Percentiles rank a stretch among this genome's conserved stretches.
Conservation (phyloP, 352 stramenopile genomes). For the Phytophthora brassicae region DNA sequence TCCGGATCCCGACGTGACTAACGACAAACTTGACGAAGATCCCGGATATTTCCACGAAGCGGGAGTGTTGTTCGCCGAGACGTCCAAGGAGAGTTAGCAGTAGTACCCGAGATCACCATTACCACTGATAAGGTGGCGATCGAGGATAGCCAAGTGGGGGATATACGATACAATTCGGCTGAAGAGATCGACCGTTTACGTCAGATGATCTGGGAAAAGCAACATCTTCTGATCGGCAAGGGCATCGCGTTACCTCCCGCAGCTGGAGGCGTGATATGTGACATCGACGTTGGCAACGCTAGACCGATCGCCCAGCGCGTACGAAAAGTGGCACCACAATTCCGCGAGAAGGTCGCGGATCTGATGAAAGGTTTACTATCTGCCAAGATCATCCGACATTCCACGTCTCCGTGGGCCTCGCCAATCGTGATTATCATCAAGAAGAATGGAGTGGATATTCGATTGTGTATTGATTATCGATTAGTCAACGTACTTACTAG, state of each 20-base stretch:
- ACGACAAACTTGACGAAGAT: too few relatives aligned
- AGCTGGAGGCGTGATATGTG: neutral
- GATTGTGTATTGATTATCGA: neutral
- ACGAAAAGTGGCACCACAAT: neutral
- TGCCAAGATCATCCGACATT: neutral
- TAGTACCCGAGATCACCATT: neutral
- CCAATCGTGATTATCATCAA: slow-evolving; percentile 1
- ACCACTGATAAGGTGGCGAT: neutral
- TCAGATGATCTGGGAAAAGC: neutral
- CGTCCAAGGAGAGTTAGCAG: neutral
- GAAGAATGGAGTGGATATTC: neutral
- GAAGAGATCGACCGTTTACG: neutral
- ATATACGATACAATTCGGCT: neutral
- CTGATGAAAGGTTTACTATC: neutral
- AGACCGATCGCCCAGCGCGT: neutral
- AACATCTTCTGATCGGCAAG: neutral
- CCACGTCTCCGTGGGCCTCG: neutral
- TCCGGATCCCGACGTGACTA: too few relatives aligned
- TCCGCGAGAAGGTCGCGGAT: neutral
- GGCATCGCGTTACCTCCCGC: too few relatives aligned
- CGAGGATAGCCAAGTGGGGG: neutral
- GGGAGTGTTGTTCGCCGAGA: neutral
- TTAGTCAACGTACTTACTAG: neutral
- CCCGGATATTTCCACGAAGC: neutral
- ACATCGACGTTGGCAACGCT: neutral